These are phyloP conservation scores for Isoetes taiwanensis DNA, from an alignment of 75 land plant species.

Conservation along the genomic window DNA sequence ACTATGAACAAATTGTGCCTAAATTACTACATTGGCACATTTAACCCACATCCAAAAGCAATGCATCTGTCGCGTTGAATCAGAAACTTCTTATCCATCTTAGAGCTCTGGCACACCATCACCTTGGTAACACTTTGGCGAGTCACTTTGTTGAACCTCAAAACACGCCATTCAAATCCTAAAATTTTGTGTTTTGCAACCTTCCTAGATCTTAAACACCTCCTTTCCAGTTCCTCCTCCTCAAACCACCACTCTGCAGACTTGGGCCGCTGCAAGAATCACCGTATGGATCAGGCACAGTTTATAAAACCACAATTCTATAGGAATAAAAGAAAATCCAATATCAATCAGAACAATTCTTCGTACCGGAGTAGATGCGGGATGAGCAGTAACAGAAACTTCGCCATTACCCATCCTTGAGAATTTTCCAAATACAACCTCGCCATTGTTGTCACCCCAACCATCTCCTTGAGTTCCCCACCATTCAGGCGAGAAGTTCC, in stretches of 20 bases:
- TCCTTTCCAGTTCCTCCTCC: no score
- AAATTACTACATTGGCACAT: no score
- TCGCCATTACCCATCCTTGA: constrained; percentile 71
- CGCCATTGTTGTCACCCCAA: constrained; percentile 30
- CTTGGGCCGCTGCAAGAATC: constrained; percentile 31
- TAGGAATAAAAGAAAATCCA: not conserved
- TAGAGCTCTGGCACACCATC: constrained; percentile 34
- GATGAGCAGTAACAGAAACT: constrained; percentile 67
- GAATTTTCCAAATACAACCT: constrained; percentile 35
- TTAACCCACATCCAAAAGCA: constrained; percentile 88
- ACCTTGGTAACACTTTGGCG: constrained; percentile 83
- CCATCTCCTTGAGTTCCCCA: constrained; percentile 52
- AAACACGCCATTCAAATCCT: constrained; percentile 77
- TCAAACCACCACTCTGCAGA: no score
- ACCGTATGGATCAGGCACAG: not conserved
- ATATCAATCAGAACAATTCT: not conserved
- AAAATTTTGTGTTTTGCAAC: constrained; percentile 10
- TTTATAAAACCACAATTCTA: not conserved
- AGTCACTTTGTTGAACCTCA: constrained; percentile 65
- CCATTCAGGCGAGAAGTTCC: constrained; percentile 78
- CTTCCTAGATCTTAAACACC: no score
- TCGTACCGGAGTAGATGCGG: constrained; percentile 64
- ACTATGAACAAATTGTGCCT: no score
- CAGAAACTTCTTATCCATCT: constrained; percentile 28
- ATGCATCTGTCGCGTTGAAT: constrained; percentile 75